Percentiles rank a stretch among this genome's conserved stretches.
Evolutionary conservation across 108 stramenopile species (phyloP).

Genomic region (Nitzschia sp.): DNA sequence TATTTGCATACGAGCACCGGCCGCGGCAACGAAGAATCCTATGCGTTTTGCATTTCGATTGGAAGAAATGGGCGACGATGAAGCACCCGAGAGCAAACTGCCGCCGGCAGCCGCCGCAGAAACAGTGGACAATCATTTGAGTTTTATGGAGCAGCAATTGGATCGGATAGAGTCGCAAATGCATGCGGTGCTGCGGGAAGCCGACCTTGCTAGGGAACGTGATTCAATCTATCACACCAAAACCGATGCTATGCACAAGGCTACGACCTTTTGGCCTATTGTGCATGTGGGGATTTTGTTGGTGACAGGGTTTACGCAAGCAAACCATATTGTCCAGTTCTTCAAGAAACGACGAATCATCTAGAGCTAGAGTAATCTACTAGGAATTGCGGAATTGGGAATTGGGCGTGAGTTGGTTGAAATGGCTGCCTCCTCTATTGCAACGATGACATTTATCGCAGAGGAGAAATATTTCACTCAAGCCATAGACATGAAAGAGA

Average conservation of each 20-base stretch:
- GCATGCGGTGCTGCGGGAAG: constrained; percentile 64
- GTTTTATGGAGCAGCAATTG: constrained; percentile 68
- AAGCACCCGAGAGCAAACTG: constrained; percentile 13
- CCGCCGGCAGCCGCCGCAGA: background rate
- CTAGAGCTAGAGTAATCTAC: constrained; percentile 36
- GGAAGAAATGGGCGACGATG: constrained; percentile 40
- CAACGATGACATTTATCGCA: too few species aligned
- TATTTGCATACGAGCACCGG: constrained; percentile 31
- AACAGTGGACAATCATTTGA: constrained; percentile 54
- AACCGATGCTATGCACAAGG: constrained; percentile 72
- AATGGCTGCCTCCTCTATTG: background rate
- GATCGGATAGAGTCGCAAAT: constrained; percentile 51
- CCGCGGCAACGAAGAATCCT: constrained; percentile 4
- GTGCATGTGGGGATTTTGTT: constrained; percentile 74
- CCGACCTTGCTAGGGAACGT: constrained; percentile 73
- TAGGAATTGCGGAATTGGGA: background rate
- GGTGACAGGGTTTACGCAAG: constrained; percentile 84
- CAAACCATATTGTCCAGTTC: constrained; percentile 78
- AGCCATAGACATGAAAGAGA: too few species aligned
- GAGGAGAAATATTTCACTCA: background rate
- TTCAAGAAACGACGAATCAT: constrained; percentile 79
- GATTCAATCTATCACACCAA: constrained; percentile 79
- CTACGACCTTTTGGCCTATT: constrained; percentile 87
- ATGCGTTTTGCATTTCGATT: constrained; percentile 32
- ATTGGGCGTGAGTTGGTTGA: too few species aligned